Conservation (phyloP, 306 rosid species). For the Amphicarpaea edgeworthii region DNA sequence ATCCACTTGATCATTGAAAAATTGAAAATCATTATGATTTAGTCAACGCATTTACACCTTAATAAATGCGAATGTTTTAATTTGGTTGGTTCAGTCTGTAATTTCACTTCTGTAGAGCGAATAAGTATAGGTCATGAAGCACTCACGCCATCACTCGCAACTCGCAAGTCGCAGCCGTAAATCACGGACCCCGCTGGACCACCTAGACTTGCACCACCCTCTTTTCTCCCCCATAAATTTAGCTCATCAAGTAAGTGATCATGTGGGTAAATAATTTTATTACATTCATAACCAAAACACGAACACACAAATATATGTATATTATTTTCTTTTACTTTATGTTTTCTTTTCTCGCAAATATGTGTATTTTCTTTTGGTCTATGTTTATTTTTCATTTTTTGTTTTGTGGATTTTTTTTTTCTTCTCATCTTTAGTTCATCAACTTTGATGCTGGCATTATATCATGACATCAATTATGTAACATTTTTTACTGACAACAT, state of each 20-base stretch:
- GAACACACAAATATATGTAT: not conserved
- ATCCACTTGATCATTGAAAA: too few relatives aligned
- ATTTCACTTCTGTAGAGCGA: not conserved
- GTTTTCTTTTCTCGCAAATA: too few relatives aligned
- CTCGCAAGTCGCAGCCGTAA: slow-evolving; percentile 31
- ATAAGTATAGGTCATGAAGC: not conserved
- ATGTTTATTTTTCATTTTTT: too few relatives aligned
- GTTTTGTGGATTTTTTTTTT: too few relatives aligned
- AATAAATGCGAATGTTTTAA: not conserved
- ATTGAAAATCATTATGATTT: too few relatives aligned
- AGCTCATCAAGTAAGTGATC: not conserved
- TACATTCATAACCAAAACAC: not conserved
- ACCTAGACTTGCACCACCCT: not conserved
- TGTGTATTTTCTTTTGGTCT: too few relatives aligned
- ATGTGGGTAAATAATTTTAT: not conserved
- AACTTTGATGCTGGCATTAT: too few relatives aligned
- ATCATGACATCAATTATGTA: too few relatives aligned
- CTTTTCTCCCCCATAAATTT: not conserved
- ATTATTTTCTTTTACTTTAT: too few relatives aligned
- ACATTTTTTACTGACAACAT: too few relatives aligned
- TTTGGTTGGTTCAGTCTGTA: not conserved
- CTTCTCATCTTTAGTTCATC: too few relatives aligned
- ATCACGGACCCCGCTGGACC: slow-evolving; percentile 46
- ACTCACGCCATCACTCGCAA: not conserved
- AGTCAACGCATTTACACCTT: too few relatives aligned